phyloP scores from a whole-genome alignment of 805 yeast species.

The Diddensiella santjacobensis region DNA sequence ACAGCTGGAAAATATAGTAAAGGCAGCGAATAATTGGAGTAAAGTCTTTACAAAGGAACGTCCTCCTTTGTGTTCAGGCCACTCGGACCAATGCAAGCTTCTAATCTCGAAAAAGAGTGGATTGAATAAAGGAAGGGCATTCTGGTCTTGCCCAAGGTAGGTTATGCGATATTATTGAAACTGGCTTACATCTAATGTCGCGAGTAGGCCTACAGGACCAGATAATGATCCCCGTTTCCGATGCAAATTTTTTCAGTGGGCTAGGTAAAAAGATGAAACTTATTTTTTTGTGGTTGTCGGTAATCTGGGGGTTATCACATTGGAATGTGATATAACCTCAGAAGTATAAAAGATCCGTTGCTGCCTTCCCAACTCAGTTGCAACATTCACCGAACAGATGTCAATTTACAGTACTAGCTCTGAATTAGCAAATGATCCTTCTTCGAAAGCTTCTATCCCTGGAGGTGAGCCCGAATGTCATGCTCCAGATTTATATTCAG shows the following conservation, averaged over 20 bases:
- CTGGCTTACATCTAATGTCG: no score
- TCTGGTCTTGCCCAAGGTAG: conserved; percentile 37
- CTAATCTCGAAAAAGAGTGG: conserved; percentile 33
- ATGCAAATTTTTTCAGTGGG: conserved; percentile 37
- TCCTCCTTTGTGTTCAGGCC: conserved; percentile 32
- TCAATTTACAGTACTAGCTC: no score
- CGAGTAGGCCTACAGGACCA: conserved; percentile 26
- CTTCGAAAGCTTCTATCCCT: no score
- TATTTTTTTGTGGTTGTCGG: no score
- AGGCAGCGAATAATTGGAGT: conserved; percentile 19
- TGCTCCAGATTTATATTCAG: no score
- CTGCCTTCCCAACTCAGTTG: no score
- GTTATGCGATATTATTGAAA: not conserved
- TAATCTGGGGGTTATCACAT: no score
- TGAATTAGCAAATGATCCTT: no score
- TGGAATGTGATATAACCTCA: no score
- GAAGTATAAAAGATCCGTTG: no score
- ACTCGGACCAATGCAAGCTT: conserved; percentile 34
- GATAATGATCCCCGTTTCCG: conserved; percentile 21
- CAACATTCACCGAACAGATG: no score
- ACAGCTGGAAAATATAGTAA: not conserved
- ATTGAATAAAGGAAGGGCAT: conserved; percentile 35
- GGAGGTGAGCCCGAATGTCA: no score
- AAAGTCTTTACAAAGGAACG: conserved; percentile 22
- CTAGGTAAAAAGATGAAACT: conserved; percentile 4